These are phyloP conservation scores for Gnomoniopsis smithogilvyi DNA, from an alignment of 2,329 filamentous ascomycete genomes.

Conservation along the genomic window DNA sequence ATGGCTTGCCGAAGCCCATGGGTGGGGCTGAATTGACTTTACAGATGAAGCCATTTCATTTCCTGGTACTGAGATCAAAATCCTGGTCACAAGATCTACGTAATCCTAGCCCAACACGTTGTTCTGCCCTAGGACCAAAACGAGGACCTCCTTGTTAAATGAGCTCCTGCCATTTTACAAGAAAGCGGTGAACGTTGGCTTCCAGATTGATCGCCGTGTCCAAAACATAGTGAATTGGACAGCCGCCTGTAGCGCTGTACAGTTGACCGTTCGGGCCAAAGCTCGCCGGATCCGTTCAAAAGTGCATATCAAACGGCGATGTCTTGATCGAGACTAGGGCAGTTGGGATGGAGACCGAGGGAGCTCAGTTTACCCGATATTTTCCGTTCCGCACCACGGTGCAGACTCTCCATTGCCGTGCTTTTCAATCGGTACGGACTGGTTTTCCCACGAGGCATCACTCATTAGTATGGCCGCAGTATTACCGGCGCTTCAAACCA, in stretches of 20 bases:
- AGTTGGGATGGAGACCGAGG: neutral
- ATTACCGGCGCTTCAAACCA: neutral
- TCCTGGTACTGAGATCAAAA: too few relatives aligned
- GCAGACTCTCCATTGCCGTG: neutral
- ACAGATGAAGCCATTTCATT: too few relatives aligned
- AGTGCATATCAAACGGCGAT: neutral
- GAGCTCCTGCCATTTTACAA: neutral
- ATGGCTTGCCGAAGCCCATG: too few relatives aligned
- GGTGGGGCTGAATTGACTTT: too few relatives aligned
- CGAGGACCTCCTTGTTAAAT: neutral
- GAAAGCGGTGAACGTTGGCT: neutral
- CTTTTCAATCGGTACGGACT: neutral
- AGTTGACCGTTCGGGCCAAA: constrained; percentile 10
- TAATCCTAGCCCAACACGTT: neutral
- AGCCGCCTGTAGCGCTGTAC: constrained; percentile 1
- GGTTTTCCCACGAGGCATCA: neutral
- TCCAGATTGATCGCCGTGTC: neutral
- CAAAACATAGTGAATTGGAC: neutral
- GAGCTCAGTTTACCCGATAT: neutral
- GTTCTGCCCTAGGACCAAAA: neutral
- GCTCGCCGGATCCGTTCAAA: constrained; percentile 6
- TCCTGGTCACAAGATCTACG: too few relatives aligned
- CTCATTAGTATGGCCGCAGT: neutral
- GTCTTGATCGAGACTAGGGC: neutral
- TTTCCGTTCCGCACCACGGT: neutral